A percentile compares a stretch with the other conserved stretches of the same genome.
Evolutionary conservation across 257 asterid genomes (phyloP).

Genomic region (Solanum habrochaites): DNA sequence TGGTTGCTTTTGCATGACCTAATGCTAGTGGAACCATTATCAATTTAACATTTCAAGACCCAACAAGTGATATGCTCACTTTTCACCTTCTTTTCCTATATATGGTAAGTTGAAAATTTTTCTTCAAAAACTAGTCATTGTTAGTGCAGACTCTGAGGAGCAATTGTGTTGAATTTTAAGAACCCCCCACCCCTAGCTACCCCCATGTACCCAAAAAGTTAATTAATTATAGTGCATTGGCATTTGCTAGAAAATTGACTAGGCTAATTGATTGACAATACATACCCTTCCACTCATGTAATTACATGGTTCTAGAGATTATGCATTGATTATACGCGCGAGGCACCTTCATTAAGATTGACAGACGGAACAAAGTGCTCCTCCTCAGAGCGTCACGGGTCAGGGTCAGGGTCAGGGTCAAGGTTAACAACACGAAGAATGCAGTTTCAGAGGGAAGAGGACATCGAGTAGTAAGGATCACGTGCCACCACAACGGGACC

Average conservation of each 20-base stretch:
- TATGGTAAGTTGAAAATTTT: constrained; percentile 28
- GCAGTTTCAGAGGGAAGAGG: no score
- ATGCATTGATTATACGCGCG: no score
- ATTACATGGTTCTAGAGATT: neutral
- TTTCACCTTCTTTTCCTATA: constrained; percentile 31
- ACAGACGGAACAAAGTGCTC: no score
- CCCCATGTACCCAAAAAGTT: neutral
- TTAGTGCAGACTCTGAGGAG: constrained; percentile 48
- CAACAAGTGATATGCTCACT: constrained; percentile 28
- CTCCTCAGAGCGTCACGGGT: neutral
- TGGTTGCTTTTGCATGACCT: constrained; percentile 33
- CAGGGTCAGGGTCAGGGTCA: no score
- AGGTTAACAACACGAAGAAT: neutral
- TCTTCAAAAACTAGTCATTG: constrained; percentile 33
- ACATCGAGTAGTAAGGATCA: no score
- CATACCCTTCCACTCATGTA: neutral
- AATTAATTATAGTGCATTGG: neutral
- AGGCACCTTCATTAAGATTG: neutral
- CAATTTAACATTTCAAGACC: constrained; percentile 34
- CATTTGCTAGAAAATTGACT: neutral
- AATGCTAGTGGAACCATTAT: constrained; percentile 35
- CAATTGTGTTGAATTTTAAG: constrained; percentile 37
- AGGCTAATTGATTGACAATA: neutral
- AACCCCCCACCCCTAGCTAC: neutral
- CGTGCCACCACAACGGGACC: no score